Conservation (phyloP, 371 early-diverging fungal genomes). For the Mortierella sp. region DNA sequence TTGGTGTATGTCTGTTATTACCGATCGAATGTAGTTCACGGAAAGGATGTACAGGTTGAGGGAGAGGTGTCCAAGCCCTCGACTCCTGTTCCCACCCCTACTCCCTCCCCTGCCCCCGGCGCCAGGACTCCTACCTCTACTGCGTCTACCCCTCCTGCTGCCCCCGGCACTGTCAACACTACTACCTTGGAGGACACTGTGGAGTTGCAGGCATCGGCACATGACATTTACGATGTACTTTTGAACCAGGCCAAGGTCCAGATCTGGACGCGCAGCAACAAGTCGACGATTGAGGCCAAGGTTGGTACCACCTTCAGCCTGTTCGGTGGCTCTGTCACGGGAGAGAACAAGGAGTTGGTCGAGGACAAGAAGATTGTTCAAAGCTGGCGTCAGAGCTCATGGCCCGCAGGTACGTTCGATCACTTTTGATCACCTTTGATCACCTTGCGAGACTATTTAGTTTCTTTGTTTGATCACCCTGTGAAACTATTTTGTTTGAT, state of each 20-base stretch:
- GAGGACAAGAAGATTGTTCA: constrained; percentile 84
- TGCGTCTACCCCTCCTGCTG: constrained; percentile 20
- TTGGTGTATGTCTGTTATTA: background rate
- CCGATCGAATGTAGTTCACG: constrained; percentile 66
- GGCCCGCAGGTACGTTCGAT: constrained; percentile 78
- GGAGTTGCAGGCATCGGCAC: constrained; percentile 92
- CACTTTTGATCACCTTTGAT: too few species aligned
- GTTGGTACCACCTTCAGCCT: constrained; percentile 77
- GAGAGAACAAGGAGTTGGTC: constrained; percentile 81
- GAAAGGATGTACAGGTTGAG: constrained; percentile 92
- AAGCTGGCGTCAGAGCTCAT: constrained; percentile 87
- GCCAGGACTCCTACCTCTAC: constrained; percentile 16
- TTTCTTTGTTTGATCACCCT: background rate
- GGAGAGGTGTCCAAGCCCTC: constrained; percentile 55
- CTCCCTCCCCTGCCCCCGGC: constrained; percentile 32
- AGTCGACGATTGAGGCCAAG: constrained; percentile 65
- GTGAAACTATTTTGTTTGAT: background rate
- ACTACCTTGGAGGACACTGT: constrained; percentile 79
- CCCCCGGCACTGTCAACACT: constrained; percentile 67
- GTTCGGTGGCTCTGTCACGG: constrained; percentile 92
- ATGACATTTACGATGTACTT: constrained; percentile 86
- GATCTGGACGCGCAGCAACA: constrained; percentile 86
- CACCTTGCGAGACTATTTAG: too few species aligned
- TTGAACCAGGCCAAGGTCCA: constrained; percentile 80
- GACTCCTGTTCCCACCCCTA: constrained; percentile 34